Base-by-base conservation (phyloP, 2,329 filamentous ascomycete genomes). In the Claviceps fusiformis region DNA sequence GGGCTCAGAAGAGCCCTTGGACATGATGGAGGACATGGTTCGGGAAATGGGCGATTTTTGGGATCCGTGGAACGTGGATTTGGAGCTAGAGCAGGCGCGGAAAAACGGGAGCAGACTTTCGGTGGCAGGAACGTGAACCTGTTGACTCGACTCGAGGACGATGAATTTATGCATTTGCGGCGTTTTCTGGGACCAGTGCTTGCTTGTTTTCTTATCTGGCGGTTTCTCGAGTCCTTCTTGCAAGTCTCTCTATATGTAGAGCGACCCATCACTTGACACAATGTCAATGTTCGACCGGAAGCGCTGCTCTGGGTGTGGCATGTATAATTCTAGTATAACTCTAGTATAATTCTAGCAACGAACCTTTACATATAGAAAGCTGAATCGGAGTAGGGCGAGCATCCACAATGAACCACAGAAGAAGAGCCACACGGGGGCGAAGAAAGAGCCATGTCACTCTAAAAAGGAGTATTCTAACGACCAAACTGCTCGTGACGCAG, bases 11-110 rank as follows among this genome's bases (percentile, higher is more conserved):
- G 67, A 71, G 50, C 65, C 67, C 11, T 57, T 67, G 47, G 68
- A 71, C 52, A 63, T 70, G 59, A 65, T 69, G 3, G 67, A 70
- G 37, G 68, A 71, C 41, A 61, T 71, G 48, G 65, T 71, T 55
- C 62, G 64, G 11, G 68, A 70, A 53, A 68, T 71, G 63, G 63
- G 63, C 35, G 68, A 69, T 49, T 63, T 70, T 50, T 59, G 69
- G 46, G 61, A 68, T 52, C 58, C 62, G 15, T 71, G 65, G 66
- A 61, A 71, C 50, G 61, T 70, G 45, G 68, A 70, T 43, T 60
- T 58, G 1, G 70, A 74, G 54, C 62, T 74, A 9, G 64, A 66
- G 0, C 57, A 65, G 55, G 64, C 62, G 9, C 62, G 64, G 7
- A 64, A 60, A 58, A 44, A 49, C 6, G 45, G n/a, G 24, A 33